phyloP scores from a whole-genome alignment of 1,284 basidiomycete species.

The Sphagnurus paluster region DNA sequence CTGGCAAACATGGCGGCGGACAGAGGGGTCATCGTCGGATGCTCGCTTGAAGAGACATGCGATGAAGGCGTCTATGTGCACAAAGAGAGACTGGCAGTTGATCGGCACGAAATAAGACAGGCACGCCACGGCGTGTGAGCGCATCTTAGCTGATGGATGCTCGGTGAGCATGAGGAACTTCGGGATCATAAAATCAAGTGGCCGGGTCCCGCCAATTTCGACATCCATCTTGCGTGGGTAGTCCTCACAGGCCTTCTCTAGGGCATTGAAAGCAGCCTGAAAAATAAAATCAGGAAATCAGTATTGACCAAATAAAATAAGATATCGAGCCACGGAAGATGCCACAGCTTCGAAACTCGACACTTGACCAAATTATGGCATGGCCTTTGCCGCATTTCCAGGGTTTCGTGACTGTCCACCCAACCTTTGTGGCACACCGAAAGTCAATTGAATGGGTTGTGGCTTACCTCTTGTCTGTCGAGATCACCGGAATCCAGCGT shows the following conservation, averaged over 20 bases:
- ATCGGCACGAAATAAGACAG: conserved; percentile 92
- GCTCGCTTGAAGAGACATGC: conserved; percentile 93
- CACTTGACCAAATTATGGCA: neutral
- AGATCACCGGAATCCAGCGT: conserved; percentile 74
- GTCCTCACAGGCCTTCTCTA: conserved; percentile 97
- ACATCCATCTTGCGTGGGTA: conserved; percentile 95
- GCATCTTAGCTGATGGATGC: conserved; percentile 85
- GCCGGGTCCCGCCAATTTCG: conserved; percentile 83
- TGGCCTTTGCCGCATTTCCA: conserved; percentile 2
- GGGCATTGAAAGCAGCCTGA: conserved; percentile 91
- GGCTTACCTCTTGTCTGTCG: conserved; percentile 82
- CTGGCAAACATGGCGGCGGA: conserved; percentile 95
- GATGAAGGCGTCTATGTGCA: conserved; percentile 93
- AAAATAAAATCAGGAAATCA: conserved; percentile 15
- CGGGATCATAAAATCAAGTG: conserved; percentile 93
- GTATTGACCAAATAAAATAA: neutral
- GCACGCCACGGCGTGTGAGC: conserved; percentile 91
- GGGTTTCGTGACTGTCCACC: neutral
- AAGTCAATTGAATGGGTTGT: neutral
- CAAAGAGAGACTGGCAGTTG: conserved; percentile 79
- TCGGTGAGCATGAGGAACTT: conserved; percentile 89
- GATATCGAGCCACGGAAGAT: neutral
- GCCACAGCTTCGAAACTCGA: conserved; percentile 1
- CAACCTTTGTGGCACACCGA: conserved; percentile 2
- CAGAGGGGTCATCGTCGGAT: conserved; percentile 89